Evolutionary conservation across 805 yeast species (phyloP), one percentile per base, ranked within the genome.

Genomic region (Saturnispora serradocipensis): DNA sequence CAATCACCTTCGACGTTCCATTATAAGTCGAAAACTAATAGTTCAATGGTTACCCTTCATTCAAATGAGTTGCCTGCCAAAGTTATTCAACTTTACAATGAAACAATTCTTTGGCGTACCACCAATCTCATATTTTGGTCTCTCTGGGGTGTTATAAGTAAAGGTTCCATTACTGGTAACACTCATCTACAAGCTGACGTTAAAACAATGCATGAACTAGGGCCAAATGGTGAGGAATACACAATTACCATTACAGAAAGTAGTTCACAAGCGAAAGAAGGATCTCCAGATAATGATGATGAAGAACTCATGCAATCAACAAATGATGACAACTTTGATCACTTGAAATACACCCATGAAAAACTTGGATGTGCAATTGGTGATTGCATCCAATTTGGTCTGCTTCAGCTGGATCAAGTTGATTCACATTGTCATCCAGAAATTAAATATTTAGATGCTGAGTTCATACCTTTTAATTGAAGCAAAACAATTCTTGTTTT

Each of bases 71-170:
- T 66, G 25, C 68, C 70, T 9, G 53, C 60, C n/a, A 54, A 58
- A 7, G 70, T 83, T 11, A 76, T 73, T 47, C 65, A 70, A 46
- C 65, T 88, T 42, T 79, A 78, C 60, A 80, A 84, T 58, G 88
- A 87, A 55, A 76, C 82, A 30, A 69, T 79, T 2, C 72, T 74
- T 50, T 91, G 97, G 96, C 76, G 97, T 61, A 81, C 95, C 1
- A 72, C 88, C 0, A 91, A 80, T 22, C 84, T 84, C 46, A 72
- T 86, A 9, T 79, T 76, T 62, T 91, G 99, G 99, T 76, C 84
- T 4, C 63, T 90, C 27, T 91, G 99, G 99, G 98, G 96, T 1
- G 75, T 93, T 43, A 77, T 93, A 34, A 61, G 62, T 43, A 58
- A 56, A 32, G 68, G 68, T 18, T 48, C 61, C 3, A 46, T 63